phyloP scores from a whole-genome alignment of 371 early-diverging fungal species.

The Mucor lusitanicus region DNA sequence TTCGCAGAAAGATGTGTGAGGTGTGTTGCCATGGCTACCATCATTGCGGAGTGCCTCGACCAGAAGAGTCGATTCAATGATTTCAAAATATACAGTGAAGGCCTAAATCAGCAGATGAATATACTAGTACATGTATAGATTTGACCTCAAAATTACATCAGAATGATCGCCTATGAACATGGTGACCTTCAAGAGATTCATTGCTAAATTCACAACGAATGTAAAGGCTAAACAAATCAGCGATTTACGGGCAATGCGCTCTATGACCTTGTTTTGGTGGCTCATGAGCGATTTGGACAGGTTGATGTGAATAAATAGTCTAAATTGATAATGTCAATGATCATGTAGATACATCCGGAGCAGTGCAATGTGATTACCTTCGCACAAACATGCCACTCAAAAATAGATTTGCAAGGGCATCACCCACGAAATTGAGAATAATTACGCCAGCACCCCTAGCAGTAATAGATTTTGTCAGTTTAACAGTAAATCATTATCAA shows the following conservation, averaged over 20 bases:
- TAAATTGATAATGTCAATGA: neutral
- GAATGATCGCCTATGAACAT: conserved; percentile 37
- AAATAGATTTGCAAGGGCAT: conserved; percentile 47
- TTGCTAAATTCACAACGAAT: conserved; percentile 46
- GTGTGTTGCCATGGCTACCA: conserved; percentile 9
- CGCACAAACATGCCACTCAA: conserved; percentile 53
- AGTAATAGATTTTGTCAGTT: neutral
- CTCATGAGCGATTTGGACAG: conserved; percentile 25
- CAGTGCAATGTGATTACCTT: conserved; percentile 18
- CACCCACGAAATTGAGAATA: conserved; percentile 46
- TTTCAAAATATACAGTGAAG: conserved; percentile 47
- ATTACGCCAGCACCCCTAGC: conserved; percentile 46
- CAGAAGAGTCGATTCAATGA: conserved; percentile 48
- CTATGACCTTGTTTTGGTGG: conserved; percentile 39
- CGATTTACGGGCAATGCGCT: conserved; percentile 42
- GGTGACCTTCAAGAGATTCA: conserved; percentile 51
- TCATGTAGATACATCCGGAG: neutral
- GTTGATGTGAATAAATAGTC: conserved; percentile 42
- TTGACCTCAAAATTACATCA: conserved; percentile 29
- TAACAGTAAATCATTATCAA: neutral
- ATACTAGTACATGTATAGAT: neutral
- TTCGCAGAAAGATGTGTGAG: conserved; percentile 25
- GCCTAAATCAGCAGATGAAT: conserved; percentile 19
- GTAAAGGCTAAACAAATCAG: conserved; percentile 44
- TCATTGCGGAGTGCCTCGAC: conserved; percentile 54